Evolutionary conservation across 495 filamentous ascomycete genomes (phyloP).

Genomic region (Penicillium bovifimosum): DNA sequence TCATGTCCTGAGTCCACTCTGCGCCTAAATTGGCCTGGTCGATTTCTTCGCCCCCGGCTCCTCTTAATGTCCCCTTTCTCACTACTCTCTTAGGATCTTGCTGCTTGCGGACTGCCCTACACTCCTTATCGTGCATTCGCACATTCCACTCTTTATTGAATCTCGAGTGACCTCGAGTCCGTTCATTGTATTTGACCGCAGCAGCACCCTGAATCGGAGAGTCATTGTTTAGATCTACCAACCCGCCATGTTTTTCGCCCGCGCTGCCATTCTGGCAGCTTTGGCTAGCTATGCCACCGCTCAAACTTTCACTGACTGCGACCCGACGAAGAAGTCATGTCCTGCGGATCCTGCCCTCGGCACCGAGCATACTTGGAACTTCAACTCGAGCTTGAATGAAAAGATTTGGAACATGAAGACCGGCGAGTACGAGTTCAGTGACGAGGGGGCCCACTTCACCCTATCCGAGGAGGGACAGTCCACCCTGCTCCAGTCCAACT

Average conservation of each 20-base stretch:
- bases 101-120: conserved; percentile 17
- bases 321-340: conserved; percentile 59
- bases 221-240: conserved; percentile 1
- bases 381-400: conserved; percentile 50
- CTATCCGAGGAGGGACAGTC: conserved; percentile 61
- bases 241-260: conserved; percentile 21
- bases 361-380: conserved; percentile 53
- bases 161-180: conserved; percentile 16
- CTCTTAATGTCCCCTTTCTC: background rate
- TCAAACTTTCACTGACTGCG: conserved; percentile 55
- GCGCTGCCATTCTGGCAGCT: conserved; percentile 23
- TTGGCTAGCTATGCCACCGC: conserved; percentile 26
- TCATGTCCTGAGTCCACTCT: conserved; percentile 12
- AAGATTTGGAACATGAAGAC: conserved; percentile 60
- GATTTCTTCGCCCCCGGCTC: conserved; percentile 9
- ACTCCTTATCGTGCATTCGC: conserved; percentile 31
- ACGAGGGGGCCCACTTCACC: conserved; percentile 62
- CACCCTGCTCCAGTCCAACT: conserved; percentile 65
- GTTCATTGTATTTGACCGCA: conserved; percentile 7
- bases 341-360: conserved; percentile 64
- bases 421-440: conserved; percentile 49
- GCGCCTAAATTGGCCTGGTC: conserved; percentile 8
- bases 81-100: background rate
- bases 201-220: conserved; percentile 3
- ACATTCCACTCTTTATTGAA: conserved; percentile 33